Percentiles rank a stretch among this genome's conserved stretches.
phyloP scores from a whole-genome alignment of 2,329 filamentous ascomycete species.

The Thelonectria discophora region DNA sequence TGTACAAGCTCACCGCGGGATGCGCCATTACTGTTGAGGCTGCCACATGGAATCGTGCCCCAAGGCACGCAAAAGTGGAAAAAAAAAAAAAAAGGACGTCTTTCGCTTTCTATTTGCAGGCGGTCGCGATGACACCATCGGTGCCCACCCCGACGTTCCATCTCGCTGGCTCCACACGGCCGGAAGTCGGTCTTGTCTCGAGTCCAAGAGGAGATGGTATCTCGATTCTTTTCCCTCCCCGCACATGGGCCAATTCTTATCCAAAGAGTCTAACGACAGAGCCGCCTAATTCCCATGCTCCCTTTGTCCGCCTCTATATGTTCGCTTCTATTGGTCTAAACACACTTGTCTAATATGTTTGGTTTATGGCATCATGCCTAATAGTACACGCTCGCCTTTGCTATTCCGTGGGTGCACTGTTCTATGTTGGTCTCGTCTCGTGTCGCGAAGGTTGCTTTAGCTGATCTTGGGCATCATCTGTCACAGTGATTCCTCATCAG shows the following conservation, averaged over 20 bases:
- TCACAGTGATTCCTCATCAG: conserved; percentile 3
- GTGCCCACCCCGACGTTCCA: conserved; percentile 21
- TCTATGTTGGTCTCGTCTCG: conserved; percentile 20
- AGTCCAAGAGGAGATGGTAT: no score
- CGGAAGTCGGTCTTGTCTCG: conserved; percentile 38
- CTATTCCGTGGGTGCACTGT: neutral
- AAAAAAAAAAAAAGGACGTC: neutral
- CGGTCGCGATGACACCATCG: conserved; percentile 24
- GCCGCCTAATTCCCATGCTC: no score
- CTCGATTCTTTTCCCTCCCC: neutral
- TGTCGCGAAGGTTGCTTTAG: conserved; percentile 30
- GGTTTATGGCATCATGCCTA: conserved; percentile 20
- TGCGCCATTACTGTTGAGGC: conserved; percentile 22
- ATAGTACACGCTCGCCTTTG: neutral
- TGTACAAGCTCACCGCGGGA: conserved; percentile 22
- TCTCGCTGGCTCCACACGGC: conserved; percentile 25
- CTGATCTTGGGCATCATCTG: conserved; percentile 47
- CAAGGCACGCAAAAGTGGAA: neutral
- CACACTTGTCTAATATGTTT: conserved; percentile 28
- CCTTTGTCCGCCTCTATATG: neutral
- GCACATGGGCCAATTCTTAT: no score
- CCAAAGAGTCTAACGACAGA: neutral
- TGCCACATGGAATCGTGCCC: no score
- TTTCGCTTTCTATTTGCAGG: conserved; percentile 19
- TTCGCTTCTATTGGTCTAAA: no score